These are phyloP conservation scores for Hygrophoropsis aurantiaca DNA, from an alignment of 768 basidiomycete species.

Conservation along the genomic window DNA sequence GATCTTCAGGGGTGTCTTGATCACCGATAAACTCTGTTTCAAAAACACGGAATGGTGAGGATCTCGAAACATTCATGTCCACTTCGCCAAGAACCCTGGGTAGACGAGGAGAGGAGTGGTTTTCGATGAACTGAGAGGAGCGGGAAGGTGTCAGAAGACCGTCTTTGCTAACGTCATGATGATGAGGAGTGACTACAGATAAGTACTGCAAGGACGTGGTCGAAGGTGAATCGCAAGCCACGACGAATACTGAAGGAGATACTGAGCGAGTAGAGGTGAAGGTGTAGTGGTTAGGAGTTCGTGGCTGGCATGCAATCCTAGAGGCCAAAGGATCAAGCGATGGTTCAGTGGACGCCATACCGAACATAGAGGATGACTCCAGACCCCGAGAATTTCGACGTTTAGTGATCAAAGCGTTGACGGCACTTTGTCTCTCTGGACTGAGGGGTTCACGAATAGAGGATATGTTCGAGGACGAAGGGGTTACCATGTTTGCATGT, in stretches of 20 bases:
- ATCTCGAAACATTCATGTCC: conserved; percentile 21
- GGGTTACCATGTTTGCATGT: conserved; percentile 21
- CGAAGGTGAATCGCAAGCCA: conserved; percentile 8
- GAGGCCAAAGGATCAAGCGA: conserved; percentile 18
- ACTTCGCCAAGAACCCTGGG: conserved; percentile 25
- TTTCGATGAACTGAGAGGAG: conserved; percentile 9
- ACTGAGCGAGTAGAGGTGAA: conserved; percentile 18
- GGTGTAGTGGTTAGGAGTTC: conserved; percentile 13
- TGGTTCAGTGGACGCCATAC: neutral
- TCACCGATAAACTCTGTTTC: conserved; percentile 14
- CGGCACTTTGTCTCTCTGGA: conserved; percentile 29
- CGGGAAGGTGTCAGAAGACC: conserved; percentile 20
- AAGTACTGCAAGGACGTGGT: conserved; percentile 14
- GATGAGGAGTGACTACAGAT: conserved; percentile 11
- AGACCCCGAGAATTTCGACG: conserved; percentile 10
- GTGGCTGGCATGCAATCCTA: conserved; percentile 23
- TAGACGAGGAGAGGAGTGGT: neutral
- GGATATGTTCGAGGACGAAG: conserved; percentile 31
- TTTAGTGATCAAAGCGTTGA: conserved; percentile 37
- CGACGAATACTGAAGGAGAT: conserved; percentile 10
- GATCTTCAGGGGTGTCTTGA: conserved; percentile 2
- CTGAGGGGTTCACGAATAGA: conserved; percentile 24
- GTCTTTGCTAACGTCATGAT: conserved; percentile 15
- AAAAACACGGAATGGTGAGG: conserved; percentile 11
- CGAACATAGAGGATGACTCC: neutral